phyloP scores from a whole-genome alignment of 805 yeast species.

The Ogataea sp. region DNA sequence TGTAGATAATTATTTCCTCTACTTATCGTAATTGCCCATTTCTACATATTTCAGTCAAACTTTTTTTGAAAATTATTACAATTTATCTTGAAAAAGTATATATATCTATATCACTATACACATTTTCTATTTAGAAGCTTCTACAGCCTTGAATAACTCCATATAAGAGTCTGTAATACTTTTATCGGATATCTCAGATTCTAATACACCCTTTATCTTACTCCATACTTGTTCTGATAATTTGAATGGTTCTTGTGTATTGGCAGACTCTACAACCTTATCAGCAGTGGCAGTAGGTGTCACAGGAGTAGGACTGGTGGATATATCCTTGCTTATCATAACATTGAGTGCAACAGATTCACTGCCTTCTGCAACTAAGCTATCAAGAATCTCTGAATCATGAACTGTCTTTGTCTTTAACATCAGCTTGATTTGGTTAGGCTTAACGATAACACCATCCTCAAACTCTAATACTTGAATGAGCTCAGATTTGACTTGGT shows the following conservation, averaged over 20 bases:
- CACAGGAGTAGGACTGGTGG: too few species aligned
- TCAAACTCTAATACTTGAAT: slow-evolving; percentile 19
- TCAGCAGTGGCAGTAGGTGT: neutral
- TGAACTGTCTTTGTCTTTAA: slow-evolving; percentile 43
- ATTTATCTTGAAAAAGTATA: too few species aligned
- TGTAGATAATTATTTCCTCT: too few species aligned
- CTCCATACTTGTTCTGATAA: slow-evolving; percentile 25
- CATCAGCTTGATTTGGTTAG: slow-evolving; percentile 36
- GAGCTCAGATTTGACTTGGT: slow-evolving; percentile 30
- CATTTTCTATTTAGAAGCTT: too few species aligned
- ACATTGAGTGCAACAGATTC: slow-evolving; percentile 26
- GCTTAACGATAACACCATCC: slow-evolving; percentile 18
- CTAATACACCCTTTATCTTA: slow-evolving; percentile 25
- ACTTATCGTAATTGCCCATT: too few species aligned
- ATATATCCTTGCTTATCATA: slow-evolving; percentile 21
- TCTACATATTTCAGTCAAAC: too few species aligned
- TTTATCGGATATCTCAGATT: slow-evolving; percentile 21
- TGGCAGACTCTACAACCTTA: neutral
- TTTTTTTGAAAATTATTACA: too few species aligned
- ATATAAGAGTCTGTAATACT: slow-evolving; percentile 8
- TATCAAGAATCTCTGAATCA: slow-evolving; percentile 29
- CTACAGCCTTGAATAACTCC: slow-evolving; percentile 8
- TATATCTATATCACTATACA: neutral
- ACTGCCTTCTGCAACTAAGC: slow-evolving; percentile 8
- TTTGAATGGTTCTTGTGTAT: slow-evolving; percentile 1